Percentiles rank a stretch among this genome's conserved stretches.
phyloP scores from a whole-genome alignment of 441 rosid species.

The Bruguiera hainesii region DNA sequence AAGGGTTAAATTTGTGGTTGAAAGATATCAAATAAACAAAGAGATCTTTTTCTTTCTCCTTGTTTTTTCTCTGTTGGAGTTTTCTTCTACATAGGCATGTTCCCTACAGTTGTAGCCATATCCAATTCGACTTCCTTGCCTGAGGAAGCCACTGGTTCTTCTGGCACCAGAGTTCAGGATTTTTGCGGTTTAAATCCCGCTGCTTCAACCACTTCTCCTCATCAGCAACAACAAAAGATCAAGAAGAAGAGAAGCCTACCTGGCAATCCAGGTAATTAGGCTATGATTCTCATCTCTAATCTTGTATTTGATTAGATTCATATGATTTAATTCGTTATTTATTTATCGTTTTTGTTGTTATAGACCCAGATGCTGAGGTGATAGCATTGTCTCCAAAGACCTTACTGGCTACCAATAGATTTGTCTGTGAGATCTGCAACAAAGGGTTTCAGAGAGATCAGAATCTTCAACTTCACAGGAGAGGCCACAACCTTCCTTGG shows the following conservation, averaged over 20 bases:
- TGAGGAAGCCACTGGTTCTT: conserved; percentile 63
- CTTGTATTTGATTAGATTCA: not conserved
- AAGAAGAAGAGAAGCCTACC: conserved; percentile 91
- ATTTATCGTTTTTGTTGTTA: conserved; percentile 4
- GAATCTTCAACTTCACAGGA: conserved; percentile 85
- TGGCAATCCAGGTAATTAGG: conserved; percentile 72
- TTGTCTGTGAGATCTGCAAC: conserved; percentile 86
- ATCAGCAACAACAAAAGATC: conserved; percentile 38
- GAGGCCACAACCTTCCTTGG: conserved; percentile 96
- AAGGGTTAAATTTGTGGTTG: conserved; percentile 11
- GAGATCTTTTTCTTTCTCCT: conserved; percentile 32
- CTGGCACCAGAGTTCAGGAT: conserved; percentile 54
- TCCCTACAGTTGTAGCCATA: conserved; percentile 48
- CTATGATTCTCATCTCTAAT: not conserved
- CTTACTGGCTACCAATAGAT: conserved; percentile 75
- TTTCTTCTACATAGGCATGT: conserved; percentile 49
- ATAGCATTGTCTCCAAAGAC: conserved; percentile 77
- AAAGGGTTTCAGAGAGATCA: conserved; percentile 90
- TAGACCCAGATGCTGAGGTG: conserved; percentile 90
- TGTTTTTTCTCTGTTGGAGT: conserved; percentile 49
- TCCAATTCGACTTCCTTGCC: conserved; percentile 67
- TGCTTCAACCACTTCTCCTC: conserved; percentile 38
- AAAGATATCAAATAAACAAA: conserved; percentile 18
- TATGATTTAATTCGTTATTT: not conserved
- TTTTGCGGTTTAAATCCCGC: conserved; percentile 40